Conservation (phyloP, 805 yeast species). For the Candida sakaeoensis region DNA sequence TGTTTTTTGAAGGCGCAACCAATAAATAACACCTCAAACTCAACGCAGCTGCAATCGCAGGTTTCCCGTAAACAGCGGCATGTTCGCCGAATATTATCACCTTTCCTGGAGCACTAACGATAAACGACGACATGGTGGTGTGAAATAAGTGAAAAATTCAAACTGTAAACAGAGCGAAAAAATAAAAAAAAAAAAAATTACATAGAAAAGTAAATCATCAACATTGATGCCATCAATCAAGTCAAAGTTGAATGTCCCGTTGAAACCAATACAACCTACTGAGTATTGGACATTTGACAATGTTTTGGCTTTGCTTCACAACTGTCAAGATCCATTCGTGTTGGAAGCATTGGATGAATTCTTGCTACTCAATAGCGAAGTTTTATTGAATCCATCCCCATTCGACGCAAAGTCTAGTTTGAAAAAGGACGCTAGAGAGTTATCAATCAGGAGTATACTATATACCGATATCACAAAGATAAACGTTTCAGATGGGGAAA, state of each 20-base stretch:
- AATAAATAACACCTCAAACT: conserved; percentile 79
- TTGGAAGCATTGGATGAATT: conserved; percentile 39
- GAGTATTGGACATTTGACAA: conserved; percentile 39
- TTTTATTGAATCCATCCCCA: conserved; percentile 31
- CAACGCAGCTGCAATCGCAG: conserved; percentile 94
- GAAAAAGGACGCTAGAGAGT: conserved; percentile 19
- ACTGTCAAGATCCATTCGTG: conserved; percentile 27
- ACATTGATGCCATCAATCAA: conserved; percentile 4
- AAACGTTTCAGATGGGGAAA: conserved; percentile 36
- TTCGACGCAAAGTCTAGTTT: conserved; percentile 13
- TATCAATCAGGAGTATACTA: conserved; percentile 39
- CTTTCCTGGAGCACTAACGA: conserved; percentile 93
- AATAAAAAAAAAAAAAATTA: not conserved
- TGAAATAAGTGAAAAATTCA: conserved; percentile 1
- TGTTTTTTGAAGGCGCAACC: conserved; percentile 46
- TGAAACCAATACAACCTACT: conserved; percentile 32
- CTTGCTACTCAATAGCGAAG: conserved; percentile 26
- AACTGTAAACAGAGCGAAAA: not conserved
- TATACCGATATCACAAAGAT: conserved; percentile 32
- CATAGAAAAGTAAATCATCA: not conserved
- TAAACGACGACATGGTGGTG: conserved; percentile 48
- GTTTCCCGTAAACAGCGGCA: conserved; percentile 88
- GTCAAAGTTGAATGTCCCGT: conserved; percentile 10
- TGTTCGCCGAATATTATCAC: conserved; percentile 96
- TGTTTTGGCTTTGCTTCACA: conserved; percentile 30